A percentile compares a stretch with the other conserved stretches of the same genome.
Evolutionary conservation across 371 early-diverging fungal species (phyloP).

Genomic region (Chytridium lagenaria): DNA sequence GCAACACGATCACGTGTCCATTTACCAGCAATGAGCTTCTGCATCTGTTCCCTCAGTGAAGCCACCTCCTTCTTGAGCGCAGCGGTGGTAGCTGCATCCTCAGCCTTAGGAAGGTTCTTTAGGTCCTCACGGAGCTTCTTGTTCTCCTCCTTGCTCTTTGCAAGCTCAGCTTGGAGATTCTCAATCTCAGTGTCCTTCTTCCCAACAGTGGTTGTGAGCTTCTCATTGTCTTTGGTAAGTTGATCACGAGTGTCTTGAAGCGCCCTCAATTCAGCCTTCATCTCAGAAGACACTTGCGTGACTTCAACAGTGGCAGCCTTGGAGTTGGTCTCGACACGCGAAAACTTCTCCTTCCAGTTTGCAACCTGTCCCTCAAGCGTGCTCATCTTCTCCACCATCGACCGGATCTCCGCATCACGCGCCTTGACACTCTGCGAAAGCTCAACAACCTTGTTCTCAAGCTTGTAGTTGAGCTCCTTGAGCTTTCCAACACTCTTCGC

Average conservation of each 20-base stretch:
- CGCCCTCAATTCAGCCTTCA: slow-evolving; percentile 64
- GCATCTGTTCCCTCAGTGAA: slow-evolving; percentile 64
- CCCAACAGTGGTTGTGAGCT: slow-evolving; percentile 62
- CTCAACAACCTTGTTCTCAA: slow-evolving; percentile 96
- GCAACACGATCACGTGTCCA: slow-evolving; percentile 52
- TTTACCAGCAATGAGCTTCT: slow-evolving; percentile 49
- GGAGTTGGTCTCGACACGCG: slow-evolving; percentile 32
- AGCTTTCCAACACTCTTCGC: slow-evolving; percentile 87
- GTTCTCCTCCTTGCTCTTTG: slow-evolving; percentile 62
- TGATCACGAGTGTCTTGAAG: slow-evolving; percentile 60
- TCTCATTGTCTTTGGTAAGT: slow-evolving; percentile 53
- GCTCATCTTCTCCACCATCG: slow-evolving; percentile 59
- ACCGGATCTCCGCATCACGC: slow-evolving; percentile 74
- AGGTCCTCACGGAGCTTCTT: slow-evolving; percentile 50
- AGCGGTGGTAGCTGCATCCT: slow-evolving; percentile 46
- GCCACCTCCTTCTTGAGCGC: slow-evolving; percentile 66
- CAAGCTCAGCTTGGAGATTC: slow-evolving; percentile 64
- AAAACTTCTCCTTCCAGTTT: slow-evolving; percentile 69
- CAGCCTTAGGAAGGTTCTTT: slow-evolving; percentile 40
- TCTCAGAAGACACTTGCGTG: slow-evolving; percentile 58
- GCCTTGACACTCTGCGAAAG: slow-evolving; percentile 81
- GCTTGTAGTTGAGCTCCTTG: slow-evolving; percentile 87
- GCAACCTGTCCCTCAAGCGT: slow-evolving; percentile 70
- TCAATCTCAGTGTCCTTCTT: slow-evolving; percentile 73
- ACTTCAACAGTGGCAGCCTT: slow-evolving; percentile 41